A percentile compares a stretch with the other conserved stretches of the same genome.
Conservation (phyloP, 2,329 filamentous ascomycete species). For the Epichloe aotearoae region DNA sequence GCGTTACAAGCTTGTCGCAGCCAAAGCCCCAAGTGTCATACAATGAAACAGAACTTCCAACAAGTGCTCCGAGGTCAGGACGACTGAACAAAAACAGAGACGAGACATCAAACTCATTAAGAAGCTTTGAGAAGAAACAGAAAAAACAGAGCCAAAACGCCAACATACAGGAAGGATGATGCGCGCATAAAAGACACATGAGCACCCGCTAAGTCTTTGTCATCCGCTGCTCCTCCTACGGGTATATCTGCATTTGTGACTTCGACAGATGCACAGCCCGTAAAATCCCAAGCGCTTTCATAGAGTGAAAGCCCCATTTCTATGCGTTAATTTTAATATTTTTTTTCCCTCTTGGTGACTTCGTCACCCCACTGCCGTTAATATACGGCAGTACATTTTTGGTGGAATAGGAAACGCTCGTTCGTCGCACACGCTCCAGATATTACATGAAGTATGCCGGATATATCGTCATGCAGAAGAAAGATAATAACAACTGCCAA, state of each 20-base stretch:
- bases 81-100: constrained; percentile 1
- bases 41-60: constrained; percentile 13
- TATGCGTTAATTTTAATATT: constrained; percentile 35
- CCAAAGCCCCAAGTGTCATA: background rate
- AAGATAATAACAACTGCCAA: constrained; percentile 4
- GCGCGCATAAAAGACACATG: constrained; percentile 12
- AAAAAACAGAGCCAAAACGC: background rate
- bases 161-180: constrained; percentile 12
- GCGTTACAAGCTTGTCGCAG: background rate
- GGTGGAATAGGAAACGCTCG: constrained; percentile 2
- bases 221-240: constrained; percentile 19
- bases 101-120: constrained; percentile 23
- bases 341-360: constrained; percentile 27
- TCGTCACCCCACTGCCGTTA: constrained; percentile 28
- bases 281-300: constrained; percentile 11
- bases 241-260: constrained; percentile 20
- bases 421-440: constrained; percentile 10
- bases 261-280: constrained; percentile 22
- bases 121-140: constrained; percentile 10
- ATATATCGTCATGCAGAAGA: background rate
- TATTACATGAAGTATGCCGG: constrained; percentile 9
- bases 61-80: constrained; percentile 4
- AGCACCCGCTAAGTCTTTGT: constrained; percentile 22
- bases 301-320: constrained; percentile 20
- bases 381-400: constrained; percentile 17